These are phyloP conservation scores for Blastobotrys aristatus DNA, from an alignment of 1,139 yeast genomes.

Conservation along the genomic window DNA sequence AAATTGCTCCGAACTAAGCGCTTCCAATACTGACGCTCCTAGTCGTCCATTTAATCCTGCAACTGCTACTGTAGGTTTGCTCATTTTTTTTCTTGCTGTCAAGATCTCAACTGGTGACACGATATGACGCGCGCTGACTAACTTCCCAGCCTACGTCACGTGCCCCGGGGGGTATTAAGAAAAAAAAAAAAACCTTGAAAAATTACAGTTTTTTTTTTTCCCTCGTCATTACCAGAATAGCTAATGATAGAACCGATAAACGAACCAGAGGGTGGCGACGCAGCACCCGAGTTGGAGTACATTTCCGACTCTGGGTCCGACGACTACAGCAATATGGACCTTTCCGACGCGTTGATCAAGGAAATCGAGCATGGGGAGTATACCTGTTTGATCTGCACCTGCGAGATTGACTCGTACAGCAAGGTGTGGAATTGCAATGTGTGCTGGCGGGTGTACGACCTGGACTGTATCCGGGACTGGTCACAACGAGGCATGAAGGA, in stretches of 20 bases:
- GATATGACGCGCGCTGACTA: too few relatives aligned
- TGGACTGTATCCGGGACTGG: conserved; percentile 79
- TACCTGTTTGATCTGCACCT: conserved; percentile 77
- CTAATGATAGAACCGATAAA: too few relatives aligned
- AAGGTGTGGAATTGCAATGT: conserved; percentile 67
- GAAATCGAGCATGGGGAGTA: conserved; percentile 68
- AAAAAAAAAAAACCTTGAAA: neutral
- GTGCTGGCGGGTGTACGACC: conserved; percentile 76
- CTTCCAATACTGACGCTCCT: conserved; percentile 45
- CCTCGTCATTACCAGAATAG: too few relatives aligned
- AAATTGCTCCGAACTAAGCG: conserved; percentile 41
- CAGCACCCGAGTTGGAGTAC: neutral
- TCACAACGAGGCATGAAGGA: conserved; percentile 53
- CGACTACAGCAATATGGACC: conserved; percentile 23
- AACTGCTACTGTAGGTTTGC: conserved; percentile 35
- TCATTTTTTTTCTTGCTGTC: too few relatives aligned
- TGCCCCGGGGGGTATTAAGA: neutral
- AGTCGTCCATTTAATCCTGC: conserved; percentile 51
- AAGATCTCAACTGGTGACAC: too few relatives aligned
- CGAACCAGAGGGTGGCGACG: too few relatives aligned
- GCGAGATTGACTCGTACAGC: conserved; percentile 65
- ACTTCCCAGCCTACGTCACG: too few relatives aligned
- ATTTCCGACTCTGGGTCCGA: neutral
- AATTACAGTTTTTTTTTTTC: neutral
- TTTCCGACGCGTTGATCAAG: conserved; percentile 34